Evolutionary conservation across 306 rosid species (phyloP), one percentile per base, ranked within the genome.

Genomic region (Ormosia semicastrata): DNA sequence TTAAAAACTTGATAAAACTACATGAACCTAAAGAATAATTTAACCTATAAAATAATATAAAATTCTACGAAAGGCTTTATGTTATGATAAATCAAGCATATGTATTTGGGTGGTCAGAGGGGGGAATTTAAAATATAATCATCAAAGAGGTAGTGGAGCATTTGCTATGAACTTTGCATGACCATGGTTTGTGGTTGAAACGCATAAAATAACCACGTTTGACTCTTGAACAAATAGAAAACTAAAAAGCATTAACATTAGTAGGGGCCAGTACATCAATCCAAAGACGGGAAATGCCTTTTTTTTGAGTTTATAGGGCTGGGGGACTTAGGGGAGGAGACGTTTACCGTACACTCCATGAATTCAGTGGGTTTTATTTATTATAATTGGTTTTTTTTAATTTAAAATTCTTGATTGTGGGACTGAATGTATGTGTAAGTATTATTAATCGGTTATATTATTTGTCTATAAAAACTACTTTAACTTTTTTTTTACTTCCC

Each of bases 211-310:
- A 73, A 80, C 54, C 34, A n/a, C 66, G 7, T 70, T 71, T 85
- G 57, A 86, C 79, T 83, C 85, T 83, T 59, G 14, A 57, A 71
- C 41, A 8, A 6, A 10, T 6, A 4, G 58, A n/a, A n/a, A 63
- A 70, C 56, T 30, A 70, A 59, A 46, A 32, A 65, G 74, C 43
- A 33, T 70, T 15, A 75, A 58, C 9, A 34, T 15, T 18, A 78
- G 87, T 83, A 66, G 84, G 84, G 81, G 50, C 24, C 65, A 24
- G 24, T 24, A 29, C 54, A 34, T 39, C 24, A 68, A 54, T 63
- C 68, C 85, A 24, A 75, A 76, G 81, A 79, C 82, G 73, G 83
- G 79, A 82, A 76, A 52, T 76, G 78, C 81, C 60, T 81, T 80
- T 71, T n/a, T 52, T 52, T n/a, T 52, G 24, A 52, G 58, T 52